These are phyloP conservation scores for Tagetes patula DNA, from an alignment of 129 eudicot genomes.

Conservation along the genomic window DNA sequence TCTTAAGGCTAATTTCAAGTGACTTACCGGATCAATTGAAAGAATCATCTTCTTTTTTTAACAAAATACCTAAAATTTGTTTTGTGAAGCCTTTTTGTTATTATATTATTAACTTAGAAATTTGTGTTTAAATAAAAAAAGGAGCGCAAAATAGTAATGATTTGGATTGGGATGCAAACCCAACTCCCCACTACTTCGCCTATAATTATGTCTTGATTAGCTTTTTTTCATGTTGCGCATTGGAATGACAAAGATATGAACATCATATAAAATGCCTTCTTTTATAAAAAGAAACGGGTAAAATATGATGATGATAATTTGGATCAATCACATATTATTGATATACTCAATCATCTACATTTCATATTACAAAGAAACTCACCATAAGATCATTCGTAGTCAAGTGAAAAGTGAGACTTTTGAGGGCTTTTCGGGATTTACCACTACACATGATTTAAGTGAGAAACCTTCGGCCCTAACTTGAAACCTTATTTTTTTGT, in stretches of 20 bases:
- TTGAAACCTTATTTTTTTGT: too few relatives aligned
- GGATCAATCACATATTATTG: too few relatives aligned
- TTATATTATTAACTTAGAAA: background rate
- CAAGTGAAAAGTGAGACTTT: too few relatives aligned
- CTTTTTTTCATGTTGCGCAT: conserved; percentile 19
- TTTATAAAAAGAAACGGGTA: background rate
- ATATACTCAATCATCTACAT: too few relatives aligned
- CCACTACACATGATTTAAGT: too few relatives aligned
- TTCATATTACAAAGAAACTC: too few relatives aligned
- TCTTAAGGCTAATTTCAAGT: background rate
- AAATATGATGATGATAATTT: too few relatives aligned
- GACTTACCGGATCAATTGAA: background rate
- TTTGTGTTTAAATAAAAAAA: background rate
- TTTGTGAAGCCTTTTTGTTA: background rate
- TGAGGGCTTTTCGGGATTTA: too few relatives aligned
- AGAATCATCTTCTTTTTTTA: background rate
- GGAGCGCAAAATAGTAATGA: conserved; percentile 7
- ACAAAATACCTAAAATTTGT: too few relatives aligned
- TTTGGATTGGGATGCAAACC: conserved; percentile 28
- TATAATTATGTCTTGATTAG: conserved; percentile 35
- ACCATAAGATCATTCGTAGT: too few relatives aligned
- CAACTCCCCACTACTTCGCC: conserved; percentile 31
- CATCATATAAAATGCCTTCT: background rate
- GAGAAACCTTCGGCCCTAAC: too few relatives aligned
- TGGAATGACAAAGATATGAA: conserved; percentile 20